Percentiles rank a stretch among this genome's conserved stretches.
These are phyloP conservation scores for Lobulomyces angularis DNA, from an alignment of 192 early-diverging fungal genomes.

Conservation along the genomic window DNA sequence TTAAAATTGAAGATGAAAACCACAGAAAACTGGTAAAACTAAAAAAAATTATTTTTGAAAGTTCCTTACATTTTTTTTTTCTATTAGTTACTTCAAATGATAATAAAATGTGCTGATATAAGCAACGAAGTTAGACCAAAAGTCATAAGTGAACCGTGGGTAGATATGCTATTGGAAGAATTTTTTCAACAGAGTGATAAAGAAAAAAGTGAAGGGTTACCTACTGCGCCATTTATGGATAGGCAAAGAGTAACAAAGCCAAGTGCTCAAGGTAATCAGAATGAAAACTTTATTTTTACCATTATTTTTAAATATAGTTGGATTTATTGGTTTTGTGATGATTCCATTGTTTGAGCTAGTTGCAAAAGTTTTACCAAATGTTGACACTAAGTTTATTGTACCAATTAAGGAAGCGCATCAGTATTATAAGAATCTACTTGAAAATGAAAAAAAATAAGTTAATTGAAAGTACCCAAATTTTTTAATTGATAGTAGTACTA, in stretches of 20 bases:
- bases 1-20: slow-evolving; percentile 26
- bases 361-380: slow-evolving; percentile 32
- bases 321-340: slow-evolving; percentile 44
- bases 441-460: too few species aligned
- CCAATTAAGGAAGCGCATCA: slow-evolving; percentile 26
- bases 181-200: slow-evolving; percentile 39
- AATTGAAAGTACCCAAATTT: too few species aligned
- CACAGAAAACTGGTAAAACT: slow-evolving; percentile 24
- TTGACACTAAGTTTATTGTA: slow-evolving; percentile 22
- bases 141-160: slow-evolving; percentile 29
- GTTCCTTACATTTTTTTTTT: slow-evolving; percentile 8
- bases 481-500: too few species aligned
- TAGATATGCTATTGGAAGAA: slow-evolving; percentile 38
- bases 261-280: slow-evolving; percentile 26
- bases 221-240: slow-evolving; percentile 44
- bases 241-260: slow-evolving; percentile 39
- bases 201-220: slow-evolving; percentile 37
- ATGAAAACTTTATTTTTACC: background rate
- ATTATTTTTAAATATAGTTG: slow-evolving; percentile 6
- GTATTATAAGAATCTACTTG: slow-evolving; percentile 30
- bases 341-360: slow-evolving; percentile 41
- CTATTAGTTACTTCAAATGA: slow-evolving; percentile 35
- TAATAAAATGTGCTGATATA: slow-evolving; percentile 45
- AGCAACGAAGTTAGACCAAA: slow-evolving; percentile 44
- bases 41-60: background rate